These are phyloP conservation scores for Xylariaceae sp. DNA, from an alignment of 2,329 filamentous ascomycete species.

Conservation along the genomic window DNA sequence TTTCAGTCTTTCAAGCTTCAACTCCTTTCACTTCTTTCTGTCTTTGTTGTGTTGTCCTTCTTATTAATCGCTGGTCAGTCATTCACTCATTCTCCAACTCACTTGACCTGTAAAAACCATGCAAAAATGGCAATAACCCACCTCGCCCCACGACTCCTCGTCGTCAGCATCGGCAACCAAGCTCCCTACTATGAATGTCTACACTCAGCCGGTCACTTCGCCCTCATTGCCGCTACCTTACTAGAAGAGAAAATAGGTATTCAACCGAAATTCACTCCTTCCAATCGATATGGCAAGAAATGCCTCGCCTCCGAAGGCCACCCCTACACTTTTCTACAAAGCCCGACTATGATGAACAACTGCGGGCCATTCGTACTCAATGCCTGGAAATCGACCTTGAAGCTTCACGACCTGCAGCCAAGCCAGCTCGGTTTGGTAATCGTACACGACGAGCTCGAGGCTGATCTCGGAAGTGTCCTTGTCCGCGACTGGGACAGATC, in stretches of 20 bases:
- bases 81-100: no score
- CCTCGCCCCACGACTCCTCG: slow-evolving; percentile 57
- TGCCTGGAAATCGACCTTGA: slow-evolving; percentile 59
- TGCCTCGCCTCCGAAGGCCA: slow-evolving; percentile 45
- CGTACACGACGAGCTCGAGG: slow-evolving; percentile 85
- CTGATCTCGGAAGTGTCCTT: slow-evolving; percentile 62
- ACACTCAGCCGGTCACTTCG: slow-evolving; percentile 82
- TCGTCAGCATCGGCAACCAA: slow-evolving; percentile 87
- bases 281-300: slow-evolving; percentile 46
- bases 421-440: slow-evolving; percentile 58
- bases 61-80: no score
- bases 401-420: slow-evolving; percentile 28
- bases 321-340: slow-evolving; percentile 68
- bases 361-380: slow-evolving; percentile 67
- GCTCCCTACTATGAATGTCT: slow-evolving; percentile 70
- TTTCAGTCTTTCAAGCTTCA: not conserved
- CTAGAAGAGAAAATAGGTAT: slow-evolving; percentile 46
- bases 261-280: slow-evolving; percentile 48
- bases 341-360: slow-evolving; percentile 77
- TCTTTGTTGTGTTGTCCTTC: no score
- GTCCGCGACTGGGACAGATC: slow-evolving; percentile 61
- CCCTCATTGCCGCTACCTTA: slow-evolving; percentile 59
- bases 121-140: no score
- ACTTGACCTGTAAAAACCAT: not conserved
- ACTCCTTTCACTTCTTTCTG: not conserved